Evolutionary conservation across 768 basidiomycete species (phyloP).

Genomic region (Dendrothele bispora): DNA sequence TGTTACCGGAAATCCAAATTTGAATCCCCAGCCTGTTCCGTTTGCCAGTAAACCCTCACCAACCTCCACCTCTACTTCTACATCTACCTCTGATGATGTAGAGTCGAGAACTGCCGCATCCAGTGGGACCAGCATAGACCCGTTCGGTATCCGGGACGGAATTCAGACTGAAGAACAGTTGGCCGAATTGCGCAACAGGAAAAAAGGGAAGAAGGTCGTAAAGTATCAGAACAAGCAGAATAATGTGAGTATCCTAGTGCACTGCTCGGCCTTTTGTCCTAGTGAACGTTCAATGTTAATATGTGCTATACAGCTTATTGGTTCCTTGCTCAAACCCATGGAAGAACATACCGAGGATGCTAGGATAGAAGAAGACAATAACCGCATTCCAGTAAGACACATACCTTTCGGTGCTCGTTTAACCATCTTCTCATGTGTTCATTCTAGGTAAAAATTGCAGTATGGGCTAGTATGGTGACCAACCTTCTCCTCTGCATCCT

Average conservation of each 20-base stretch:
- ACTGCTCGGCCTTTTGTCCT: not conserved
- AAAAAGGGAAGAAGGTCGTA: conserved; percentile 38
- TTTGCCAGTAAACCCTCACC: too few relatives aligned
- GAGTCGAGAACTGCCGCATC: too few relatives aligned
- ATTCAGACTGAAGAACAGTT: conserved; percentile 3
- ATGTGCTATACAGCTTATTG: conserved; percentile 63
- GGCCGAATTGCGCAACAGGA: not conserved
- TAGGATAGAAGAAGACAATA: conserved; percentile 60
- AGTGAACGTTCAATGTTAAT: conserved; percentile 5
- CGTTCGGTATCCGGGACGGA: conserved; percentile 2
- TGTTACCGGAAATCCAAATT: too few relatives aligned
- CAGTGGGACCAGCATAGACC: too few relatives aligned
- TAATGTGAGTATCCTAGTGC: conserved; percentile 46
- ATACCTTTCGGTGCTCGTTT: conserved; percentile 1
- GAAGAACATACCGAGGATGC: conserved; percentile 87
- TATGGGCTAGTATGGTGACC: conserved; percentile 78
- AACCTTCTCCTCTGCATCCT: conserved; percentile 74
- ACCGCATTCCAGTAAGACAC: conserved; percentile 61
- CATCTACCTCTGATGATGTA: too few relatives aligned
- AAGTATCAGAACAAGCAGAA: conserved; percentile 74
- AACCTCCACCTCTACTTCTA: too few relatives aligned
- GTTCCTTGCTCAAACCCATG: conserved; percentile 87
- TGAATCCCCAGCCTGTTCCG: too few relatives aligned
- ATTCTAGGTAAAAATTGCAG: conserved; percentile 79
- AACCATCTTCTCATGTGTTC: not conserved